These are phyloP conservation scores for Xylariaceae sp. DNA, from an alignment of 2,329 filamentous ascomycete species.

Conservation along the genomic window DNA sequence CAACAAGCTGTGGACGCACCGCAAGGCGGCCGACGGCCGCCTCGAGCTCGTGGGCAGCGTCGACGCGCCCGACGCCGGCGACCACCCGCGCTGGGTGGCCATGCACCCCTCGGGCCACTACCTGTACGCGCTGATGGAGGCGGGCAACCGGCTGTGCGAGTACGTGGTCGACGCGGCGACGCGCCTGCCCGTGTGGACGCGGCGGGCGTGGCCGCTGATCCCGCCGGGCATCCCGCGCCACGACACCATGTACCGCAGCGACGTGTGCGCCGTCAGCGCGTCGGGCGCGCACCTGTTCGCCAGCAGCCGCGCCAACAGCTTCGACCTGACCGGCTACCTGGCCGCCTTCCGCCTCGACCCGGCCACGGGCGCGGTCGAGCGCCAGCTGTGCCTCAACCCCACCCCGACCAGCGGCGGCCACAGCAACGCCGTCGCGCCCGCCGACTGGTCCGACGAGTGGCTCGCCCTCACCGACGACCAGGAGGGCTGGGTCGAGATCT, in stretches of 20 bases:
- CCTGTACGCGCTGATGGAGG: slow-evolving; percentile 83
- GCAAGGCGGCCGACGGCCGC: slow-evolving; percentile 54
- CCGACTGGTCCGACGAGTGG: slow-evolving; percentile 82
- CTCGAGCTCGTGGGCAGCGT: slow-evolving; percentile 65
- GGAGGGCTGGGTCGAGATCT: slow-evolving; percentile 80
- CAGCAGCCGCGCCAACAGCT: slow-evolving; percentile 70
- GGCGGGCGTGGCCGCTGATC: slow-evolving; percentile 69
- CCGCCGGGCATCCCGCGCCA: slow-evolving; percentile 57
- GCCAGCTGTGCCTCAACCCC: slow-evolving; percentile 72
- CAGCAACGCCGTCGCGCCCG: slow-evolving; percentile 79
- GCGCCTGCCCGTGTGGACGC: slow-evolving; percentile 70
- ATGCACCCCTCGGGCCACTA: slow-evolving; percentile 72
- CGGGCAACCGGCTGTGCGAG: slow-evolving; percentile 75
- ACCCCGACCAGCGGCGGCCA: slow-evolving; percentile 84
- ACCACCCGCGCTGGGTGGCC: slow-evolving; percentile 85
- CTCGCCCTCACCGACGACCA: slow-evolving; percentile 85
- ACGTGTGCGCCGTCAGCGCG: slow-evolving; percentile 68
- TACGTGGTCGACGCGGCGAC: slow-evolving; percentile 71
- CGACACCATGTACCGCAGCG: slow-evolving; percentile 67
- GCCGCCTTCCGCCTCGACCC: slow-evolving; percentile 67
- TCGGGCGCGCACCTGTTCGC: slow-evolving; percentile 74
- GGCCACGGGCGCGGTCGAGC: slow-evolving; percentile 64
- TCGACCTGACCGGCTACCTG: slow-evolving; percentile 72
- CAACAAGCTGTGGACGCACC: slow-evolving; percentile 80
- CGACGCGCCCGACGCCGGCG: slow-evolving; percentile 59